Evolutionary conservation across 805 yeast genomes (phyloP).

Genomic region (Candida insectalens): DNA sequence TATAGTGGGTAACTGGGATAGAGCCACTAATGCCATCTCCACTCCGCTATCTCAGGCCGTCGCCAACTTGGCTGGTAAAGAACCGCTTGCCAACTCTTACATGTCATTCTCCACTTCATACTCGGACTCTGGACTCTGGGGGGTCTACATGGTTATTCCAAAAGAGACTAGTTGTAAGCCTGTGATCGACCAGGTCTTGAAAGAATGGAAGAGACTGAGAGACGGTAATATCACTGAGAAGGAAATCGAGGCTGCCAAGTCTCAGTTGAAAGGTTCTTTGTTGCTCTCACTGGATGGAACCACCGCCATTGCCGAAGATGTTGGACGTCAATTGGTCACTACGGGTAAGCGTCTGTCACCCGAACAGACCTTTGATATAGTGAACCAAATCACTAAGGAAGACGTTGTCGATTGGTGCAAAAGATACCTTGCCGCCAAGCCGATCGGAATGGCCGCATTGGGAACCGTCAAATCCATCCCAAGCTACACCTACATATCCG

Average conservation of each 20-base stretch:
- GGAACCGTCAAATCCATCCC: conserved; percentile 76
- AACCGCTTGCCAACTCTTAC: conserved; percentile 82
- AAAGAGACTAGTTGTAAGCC: conserved; percentile 54
- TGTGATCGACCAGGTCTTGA: conserved; percentile 63
- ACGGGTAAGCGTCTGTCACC: conserved; percentile 76
- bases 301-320: conserved; percentile 94
- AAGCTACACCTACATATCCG: conserved; percentile 45
- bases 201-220: conserved; percentile 85
- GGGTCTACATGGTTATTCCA: conserved; percentile 84
- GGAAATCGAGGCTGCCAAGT: conserved; percentile 90
- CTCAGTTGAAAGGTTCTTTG: conserved; percentile 88
- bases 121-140: conserved; percentile 98
- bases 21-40: conserved; percentile 80
- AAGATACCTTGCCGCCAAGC: conserved; percentile 65
- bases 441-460: conserved; percentile 83
- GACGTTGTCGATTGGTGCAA: conserved; percentile 88
- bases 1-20: conserved; percentile 94
- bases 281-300: conserved; percentile 87
- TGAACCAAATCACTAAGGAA: conserved; percentile 64
- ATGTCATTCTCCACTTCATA: conserved; percentile 96
- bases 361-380: conserved; percentile 63
- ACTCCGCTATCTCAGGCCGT: conserved; percentile 67
- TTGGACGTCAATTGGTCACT: conserved; percentile 93
- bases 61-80: conserved; percentile 34
- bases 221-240: conserved; percentile 67